Percentiles rank a stretch among this genome's conserved stretches.
Evolutionary conservation across 2,329 filamentous ascomycete species (phyloP).

Genomic region (Paracorniculantispora psalliotae): DNA sequence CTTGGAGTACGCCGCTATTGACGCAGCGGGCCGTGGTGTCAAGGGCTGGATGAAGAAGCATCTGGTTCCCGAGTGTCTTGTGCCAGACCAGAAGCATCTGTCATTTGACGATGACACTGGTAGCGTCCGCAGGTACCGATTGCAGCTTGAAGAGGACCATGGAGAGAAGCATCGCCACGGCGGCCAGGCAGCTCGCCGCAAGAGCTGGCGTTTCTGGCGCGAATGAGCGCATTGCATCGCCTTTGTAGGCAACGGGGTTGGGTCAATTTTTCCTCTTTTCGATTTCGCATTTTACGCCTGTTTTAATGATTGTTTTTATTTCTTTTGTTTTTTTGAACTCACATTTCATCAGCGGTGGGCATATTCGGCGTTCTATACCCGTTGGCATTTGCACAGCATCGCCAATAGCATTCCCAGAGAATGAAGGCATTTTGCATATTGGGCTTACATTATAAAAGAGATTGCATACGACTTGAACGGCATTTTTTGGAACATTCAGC

Average conservation of each 20-base stretch:
- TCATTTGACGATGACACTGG: conserved; percentile 59
- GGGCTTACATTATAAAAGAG: conserved; percentile 22
- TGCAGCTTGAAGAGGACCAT: conserved; percentile 48
- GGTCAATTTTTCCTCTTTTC: not conserved
- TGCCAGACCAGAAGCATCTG: conserved; percentile 45
- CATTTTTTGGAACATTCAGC: not conserved
- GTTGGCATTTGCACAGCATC: conserved; percentile 14
- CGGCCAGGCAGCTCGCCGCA: conserved; percentile 10
- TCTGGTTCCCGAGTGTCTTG: conserved; percentile 57
- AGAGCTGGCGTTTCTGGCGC: conserved; percentile 16
- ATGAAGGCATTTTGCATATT: conserved; percentile 14
- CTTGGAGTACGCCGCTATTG: conserved; percentile 62
- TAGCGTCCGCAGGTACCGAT: conserved; percentile 57
- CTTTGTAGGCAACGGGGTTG: not conserved
- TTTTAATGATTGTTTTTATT: conserved; percentile 10
- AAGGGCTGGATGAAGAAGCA: conserved; percentile 55
- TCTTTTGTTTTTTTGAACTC: not conserved
- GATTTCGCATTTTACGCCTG: conserved; percentile 1
- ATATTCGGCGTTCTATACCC: conserved; percentile 35
- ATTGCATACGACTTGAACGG: conserved; percentile 15
- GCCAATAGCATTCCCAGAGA: conserved; percentile 8
- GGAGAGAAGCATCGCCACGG: conserved; percentile 21
- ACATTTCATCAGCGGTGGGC: conserved; percentile 20
- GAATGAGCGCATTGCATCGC: conserved; percentile 3
- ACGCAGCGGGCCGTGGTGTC: conserved; percentile 55